These are phyloP conservation scores for Mallotus japonicus DNA, from an alignment of 441 rosid genomes.

Conservation along the genomic window DNA sequence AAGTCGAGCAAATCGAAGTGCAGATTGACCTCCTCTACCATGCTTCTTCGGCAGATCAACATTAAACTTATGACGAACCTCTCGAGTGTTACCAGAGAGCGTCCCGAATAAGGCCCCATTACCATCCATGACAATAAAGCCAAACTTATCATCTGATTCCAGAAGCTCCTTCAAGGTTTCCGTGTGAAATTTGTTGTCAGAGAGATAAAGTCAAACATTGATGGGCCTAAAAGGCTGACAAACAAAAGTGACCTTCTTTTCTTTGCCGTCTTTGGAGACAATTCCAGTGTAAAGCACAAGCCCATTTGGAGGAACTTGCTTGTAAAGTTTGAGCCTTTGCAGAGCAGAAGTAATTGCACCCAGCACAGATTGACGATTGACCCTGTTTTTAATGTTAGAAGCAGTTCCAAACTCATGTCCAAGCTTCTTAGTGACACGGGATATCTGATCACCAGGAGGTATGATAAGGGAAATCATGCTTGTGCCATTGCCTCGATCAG, in stretches of 20 bases:
- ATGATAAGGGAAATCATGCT: conserved; percentile 94
- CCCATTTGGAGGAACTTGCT: conserved; percentile 77
- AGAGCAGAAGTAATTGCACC: conserved; percentile 91
- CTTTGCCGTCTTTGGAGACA: conserved; percentile 79
- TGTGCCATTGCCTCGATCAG: conserved; percentile 85
- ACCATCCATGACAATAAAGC: conserved; percentile 86
- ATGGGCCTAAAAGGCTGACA: conserved; percentile 82
- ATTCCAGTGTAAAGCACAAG: conserved; percentile 90
- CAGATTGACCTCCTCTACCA: conserved; percentile 91
- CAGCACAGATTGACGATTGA: conserved; percentile 82
- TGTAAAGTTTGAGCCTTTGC: conserved; percentile 88
- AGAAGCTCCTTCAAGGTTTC: conserved; percentile 71
- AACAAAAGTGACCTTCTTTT: conserved; percentile 80
- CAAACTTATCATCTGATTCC: conserved; percentile 84
- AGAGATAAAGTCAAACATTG: conserved; percentile 73
- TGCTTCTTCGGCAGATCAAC: conserved; percentile 91
- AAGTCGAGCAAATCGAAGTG: conserved; percentile 79
- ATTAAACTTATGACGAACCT: conserved; percentile 74
- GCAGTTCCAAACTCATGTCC: conserved; percentile 92
- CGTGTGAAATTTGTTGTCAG: conserved; percentile 82
- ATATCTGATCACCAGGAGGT: conserved; percentile 81
- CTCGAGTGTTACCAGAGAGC: conserved; percentile 70
- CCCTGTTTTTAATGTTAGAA: conserved; percentile 87
- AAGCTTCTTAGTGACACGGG: conserved; percentile 87
- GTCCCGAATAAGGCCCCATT: conserved; percentile 88